phyloP scores from a whole-genome alignment of 176 grass and related monocot genomes.

The Carex scoparia region DNA sequence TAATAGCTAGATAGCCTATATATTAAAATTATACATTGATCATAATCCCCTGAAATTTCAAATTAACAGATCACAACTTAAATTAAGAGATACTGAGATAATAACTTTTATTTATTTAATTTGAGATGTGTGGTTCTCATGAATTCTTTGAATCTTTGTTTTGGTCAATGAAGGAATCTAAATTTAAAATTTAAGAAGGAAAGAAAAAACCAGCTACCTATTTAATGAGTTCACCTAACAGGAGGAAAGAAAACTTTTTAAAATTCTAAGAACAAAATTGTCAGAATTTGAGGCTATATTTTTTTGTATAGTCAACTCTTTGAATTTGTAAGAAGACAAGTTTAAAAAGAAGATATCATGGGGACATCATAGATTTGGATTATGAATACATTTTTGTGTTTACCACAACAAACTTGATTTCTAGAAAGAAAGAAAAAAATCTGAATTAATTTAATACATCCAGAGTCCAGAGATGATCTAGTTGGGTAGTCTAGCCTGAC shows the following conservation, averaged over 20 bases:
- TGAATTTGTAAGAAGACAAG: background rate
- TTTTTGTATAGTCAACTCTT: background rate
- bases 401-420: background rate
- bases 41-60: too few relatives aligned
- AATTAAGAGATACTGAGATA: background rate
- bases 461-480: background rate
- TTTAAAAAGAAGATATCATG: background rate
- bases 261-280: background rate
- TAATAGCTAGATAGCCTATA: too few relatives aligned
- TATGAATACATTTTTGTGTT: background rate
- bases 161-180: background rate
- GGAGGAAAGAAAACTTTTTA: background rate
- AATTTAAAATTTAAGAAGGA: background rate
- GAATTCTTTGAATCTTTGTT: background rate
- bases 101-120: too few relatives aligned
- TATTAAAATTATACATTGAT: too few relatives aligned
- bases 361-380: background rate
- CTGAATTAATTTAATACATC: background rate
- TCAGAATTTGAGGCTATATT: background rate
- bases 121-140: background rate
- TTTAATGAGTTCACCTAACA: background rate
- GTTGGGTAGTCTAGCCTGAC: background rate
- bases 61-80: background rate
- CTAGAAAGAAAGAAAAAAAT: too few relatives aligned
- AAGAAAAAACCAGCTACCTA: background rate